A percentile compares a stretch with the other conserved stretches of the same genome.
Conservation (phyloP, 2,329 filamentous ascomycete species). For the Aspergillus versicolor region DNA sequence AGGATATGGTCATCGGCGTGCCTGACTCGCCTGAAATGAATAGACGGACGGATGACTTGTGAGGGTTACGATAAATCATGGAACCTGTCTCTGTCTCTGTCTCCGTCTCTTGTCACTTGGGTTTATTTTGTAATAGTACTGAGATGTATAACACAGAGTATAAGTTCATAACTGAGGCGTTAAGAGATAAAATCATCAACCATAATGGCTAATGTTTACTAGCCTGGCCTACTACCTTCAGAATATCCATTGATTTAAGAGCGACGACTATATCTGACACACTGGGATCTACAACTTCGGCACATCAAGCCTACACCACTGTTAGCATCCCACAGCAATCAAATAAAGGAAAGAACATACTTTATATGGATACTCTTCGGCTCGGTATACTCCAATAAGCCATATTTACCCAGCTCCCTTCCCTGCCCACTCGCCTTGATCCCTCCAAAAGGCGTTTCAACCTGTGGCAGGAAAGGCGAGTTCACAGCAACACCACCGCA, state of each 20-base stretch:
- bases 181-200: no score
- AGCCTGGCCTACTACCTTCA: no score
- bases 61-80: no score
- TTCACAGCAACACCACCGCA: conserved; percentile 13
- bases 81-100: no score
- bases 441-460: conserved; percentile 6
- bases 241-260: no score
- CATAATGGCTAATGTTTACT: no score
- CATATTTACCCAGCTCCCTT: conserved; percentile 2
- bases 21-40: neutral
- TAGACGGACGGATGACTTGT: neutral
- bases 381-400: conserved; percentile 7
- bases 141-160: no score
- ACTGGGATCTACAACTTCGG: neutral
- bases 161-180: no score
- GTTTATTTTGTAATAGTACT: no score
- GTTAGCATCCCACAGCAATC: neutral
- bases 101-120: no score
- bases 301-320: neutral
- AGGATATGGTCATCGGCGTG: neutral
- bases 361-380: conserved; percentile 8
- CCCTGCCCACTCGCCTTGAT: conserved; percentile 6
- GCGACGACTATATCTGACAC: no score
- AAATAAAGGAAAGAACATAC: neutral
- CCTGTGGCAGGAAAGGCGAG: conserved; percentile 10